phyloP scores from a whole-genome alignment of 164 flowering plant genomes.

The Aristolochia contorta region DNA sequence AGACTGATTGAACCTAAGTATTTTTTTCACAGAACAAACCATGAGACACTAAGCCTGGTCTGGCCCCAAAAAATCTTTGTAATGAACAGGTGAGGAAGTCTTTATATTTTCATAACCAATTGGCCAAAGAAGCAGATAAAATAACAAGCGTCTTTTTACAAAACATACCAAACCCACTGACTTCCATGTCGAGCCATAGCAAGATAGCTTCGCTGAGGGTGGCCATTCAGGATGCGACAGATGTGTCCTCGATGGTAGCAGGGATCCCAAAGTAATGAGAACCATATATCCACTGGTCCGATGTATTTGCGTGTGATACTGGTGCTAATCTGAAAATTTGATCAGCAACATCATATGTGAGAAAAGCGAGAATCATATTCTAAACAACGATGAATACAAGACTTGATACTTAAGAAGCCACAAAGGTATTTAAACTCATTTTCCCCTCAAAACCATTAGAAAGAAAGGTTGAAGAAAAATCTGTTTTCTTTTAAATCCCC shows the following conservation, averaged over 20 bases:
- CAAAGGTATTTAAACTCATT: neutral
- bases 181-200: constrained; percentile 89
- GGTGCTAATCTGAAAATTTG: constrained; percentile 49
- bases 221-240: constrained; percentile 49
- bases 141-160: neutral
- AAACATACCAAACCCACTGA: constrained; percentile 87
- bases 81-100: neutral
- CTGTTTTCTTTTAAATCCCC: too few relatives aligned
- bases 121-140: neutral
- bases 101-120: neutral
- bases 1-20: too few relatives aligned
- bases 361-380: neutral
- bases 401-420: neutral
- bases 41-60: neutral
- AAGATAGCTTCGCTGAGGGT: constrained; percentile 47
- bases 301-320: constrained; percentile 73
- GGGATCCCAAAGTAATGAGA: constrained; percentile 34
- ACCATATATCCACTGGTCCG: constrained; percentile 84
- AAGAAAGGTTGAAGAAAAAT: too few relatives aligned
- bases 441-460: too few relatives aligned
- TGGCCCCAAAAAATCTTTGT: neutral
- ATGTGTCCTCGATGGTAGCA: constrained; percentile 14
- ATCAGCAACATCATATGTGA: constrained; percentile 4
- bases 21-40: too few relatives aligned
- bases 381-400: neutral